Evolutionary conservation across 257 asterid species (phyloP).

Genomic region (Plectranthus barbatus): DNA sequence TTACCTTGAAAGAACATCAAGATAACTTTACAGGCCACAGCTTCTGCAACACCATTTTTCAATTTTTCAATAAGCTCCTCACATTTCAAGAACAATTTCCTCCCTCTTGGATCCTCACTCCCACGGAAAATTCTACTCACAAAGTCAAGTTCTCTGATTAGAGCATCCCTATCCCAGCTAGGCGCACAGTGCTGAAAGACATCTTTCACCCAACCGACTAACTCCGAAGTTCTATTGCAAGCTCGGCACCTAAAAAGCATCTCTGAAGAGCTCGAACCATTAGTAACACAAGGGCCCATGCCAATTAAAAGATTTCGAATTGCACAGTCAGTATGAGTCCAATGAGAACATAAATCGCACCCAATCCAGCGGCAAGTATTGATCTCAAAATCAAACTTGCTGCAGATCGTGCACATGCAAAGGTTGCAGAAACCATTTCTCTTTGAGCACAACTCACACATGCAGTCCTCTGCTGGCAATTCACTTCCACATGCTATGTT

Average conservation of each 20-base stretch:
- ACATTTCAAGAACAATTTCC: conserved; percentile 65
- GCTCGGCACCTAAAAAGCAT: conserved; percentile 79
- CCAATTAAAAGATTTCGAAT: conserved; percentile 67
- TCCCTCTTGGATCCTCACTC: conserved; percentile 70
- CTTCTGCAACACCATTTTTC: conserved; percentile 56
- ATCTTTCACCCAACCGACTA: conserved; percentile 90
- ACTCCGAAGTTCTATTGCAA: conserved; percentile 77
- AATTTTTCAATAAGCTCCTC: conserved; percentile 73
- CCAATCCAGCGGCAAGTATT: conserved; percentile 94
- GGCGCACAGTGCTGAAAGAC: conserved; percentile 84
- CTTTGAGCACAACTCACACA: conserved; percentile 68
- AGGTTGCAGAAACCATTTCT: conserved; percentile 88
- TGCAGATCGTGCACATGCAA: conserved; percentile 86
- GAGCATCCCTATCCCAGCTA: conserved; percentile 76
- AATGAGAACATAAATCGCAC: conserved; percentile 80
- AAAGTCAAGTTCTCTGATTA: conserved; percentile 69
- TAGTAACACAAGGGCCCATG: conserved; percentile 59
- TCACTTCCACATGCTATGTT: conserved; percentile 80
- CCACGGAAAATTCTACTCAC: conserved; percentile 78
- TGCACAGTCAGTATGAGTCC: conserved; percentile 96
- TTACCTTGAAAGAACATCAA: conserved; percentile 73
- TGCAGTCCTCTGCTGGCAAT: conserved; percentile 81
- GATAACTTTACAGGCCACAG: conserved; percentile 57
- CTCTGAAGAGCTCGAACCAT: conserved; percentile 58
- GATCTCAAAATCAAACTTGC: conserved; percentile 90